Evolutionary conservation across 306 rosid genomes (phyloP), one percentile per base, ranked within the genome.

Genomic region (Cucurbita moschata): DNA sequence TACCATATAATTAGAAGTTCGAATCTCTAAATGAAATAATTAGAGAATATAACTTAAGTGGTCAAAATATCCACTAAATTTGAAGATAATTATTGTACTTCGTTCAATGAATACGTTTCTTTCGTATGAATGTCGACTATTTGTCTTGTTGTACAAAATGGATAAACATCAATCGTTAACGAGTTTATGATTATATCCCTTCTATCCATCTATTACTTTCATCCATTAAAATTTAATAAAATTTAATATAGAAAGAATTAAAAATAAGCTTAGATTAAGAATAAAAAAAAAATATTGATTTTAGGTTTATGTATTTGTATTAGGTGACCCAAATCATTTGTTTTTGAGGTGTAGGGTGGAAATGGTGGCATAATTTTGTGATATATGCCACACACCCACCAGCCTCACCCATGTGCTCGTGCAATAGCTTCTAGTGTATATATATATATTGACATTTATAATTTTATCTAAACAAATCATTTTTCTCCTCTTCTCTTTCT

Each of bases 301-400:
- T 61, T 30, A 30, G 0, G 15, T 56, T 19, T 30, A 30, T 14
- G 14, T 59, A 13, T 58, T 14, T 62, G 71, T 42, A 42, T 65
- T 65, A 42, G 52, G 71, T 65, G 37, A 67, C 37, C 55, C 40
- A 67, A 67, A 67, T 67, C 72, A 67, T 44, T 67, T 67, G n/a
- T 21, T 44, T 44, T 44, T 46, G 54, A 44, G 55, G n/a, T 67
- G 5, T 43, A 19, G 54, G 23, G 53, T 40, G 40, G 18, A 6
- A 21, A 39, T 63, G 70, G 70, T 63, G 50, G 50, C 70, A 64
- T 40, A 8, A 64, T 40, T 64, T 64, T 40, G 51, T 2, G 30
- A 40, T 64, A 40, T 64, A 64, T 64, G 16, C 49, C 4, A 64
- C 35, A 9, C 71, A 64, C 35, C 71, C 10, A n/a, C 35, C 71